Conservation (phyloP, 2,329 filamentous ascomycete species). For the Pseudogymnoascus sp. region DNA sequence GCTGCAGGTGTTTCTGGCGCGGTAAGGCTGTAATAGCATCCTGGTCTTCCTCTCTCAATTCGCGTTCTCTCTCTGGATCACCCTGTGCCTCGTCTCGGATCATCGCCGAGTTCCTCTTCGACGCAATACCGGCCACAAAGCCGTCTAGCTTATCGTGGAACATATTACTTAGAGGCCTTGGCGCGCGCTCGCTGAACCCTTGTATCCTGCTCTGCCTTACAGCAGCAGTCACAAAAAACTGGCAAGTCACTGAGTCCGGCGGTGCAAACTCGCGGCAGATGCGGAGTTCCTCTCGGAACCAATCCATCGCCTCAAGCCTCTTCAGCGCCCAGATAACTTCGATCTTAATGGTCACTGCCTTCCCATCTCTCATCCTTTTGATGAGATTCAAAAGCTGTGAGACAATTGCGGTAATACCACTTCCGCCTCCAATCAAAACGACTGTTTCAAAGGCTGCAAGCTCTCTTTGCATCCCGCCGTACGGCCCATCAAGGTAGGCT, state of each 20-base stretch:
- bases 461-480: constrained; percentile 86
- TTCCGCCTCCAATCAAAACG: constrained; percentile 86
- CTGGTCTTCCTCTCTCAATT: constrained; percentile 73
- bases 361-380: constrained; percentile 90
- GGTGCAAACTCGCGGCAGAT: constrained; percentile 88
- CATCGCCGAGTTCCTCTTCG: constrained; percentile 75
- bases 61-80: constrained; percentile 68
- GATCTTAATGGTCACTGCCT: constrained; percentile 83
- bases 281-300: constrained; percentile 90
- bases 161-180: constrained; percentile 61
- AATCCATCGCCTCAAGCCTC: constrained; percentile 87
- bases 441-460: constrained; percentile 90
- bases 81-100: constrained; percentile 76
- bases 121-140: constrained; percentile 77
- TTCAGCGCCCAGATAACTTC: constrained; percentile 93
- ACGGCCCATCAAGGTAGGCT: constrained; percentile 87
- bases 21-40: constrained; percentile 79
- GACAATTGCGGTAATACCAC: constrained; percentile 87
- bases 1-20: constrained; percentile 54
- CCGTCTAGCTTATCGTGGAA: constrained; percentile 84
- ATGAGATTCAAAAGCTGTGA: constrained; percentile 90
- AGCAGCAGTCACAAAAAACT: constrained; percentile 85
- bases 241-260: constrained; percentile 80
- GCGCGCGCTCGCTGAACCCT: constrained; percentile 36
- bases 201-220: constrained; percentile 34